A percentile compares a stretch with the other conserved stretches of the same genome.
phyloP scores from a whole-genome alignment of 306 rosid species.

The Notholithocarpus densiflorus region DNA sequence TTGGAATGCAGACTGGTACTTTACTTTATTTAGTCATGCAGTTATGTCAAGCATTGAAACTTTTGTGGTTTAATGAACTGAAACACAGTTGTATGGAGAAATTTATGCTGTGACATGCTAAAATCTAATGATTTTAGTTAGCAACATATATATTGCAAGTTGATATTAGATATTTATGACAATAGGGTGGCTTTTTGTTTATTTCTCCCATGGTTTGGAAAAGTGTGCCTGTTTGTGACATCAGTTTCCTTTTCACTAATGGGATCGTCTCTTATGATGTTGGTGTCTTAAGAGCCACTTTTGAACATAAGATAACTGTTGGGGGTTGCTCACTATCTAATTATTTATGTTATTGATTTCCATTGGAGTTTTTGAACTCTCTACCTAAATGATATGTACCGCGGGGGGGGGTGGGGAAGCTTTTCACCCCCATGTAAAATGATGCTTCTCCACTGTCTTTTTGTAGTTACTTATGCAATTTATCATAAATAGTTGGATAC shows the following conservation, averaged over 20 bases:
- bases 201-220: neutral
- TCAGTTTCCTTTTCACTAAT: neutral
- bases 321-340: neutral
- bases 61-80: neutral
- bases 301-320: neutral
- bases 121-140: constrained; percentile 1
- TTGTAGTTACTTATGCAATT: neutral
- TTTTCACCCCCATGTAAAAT: neutral
- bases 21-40: too few species aligned
- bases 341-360: neutral
- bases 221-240: neutral
- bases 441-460: neutral
- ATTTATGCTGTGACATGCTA: neutral
- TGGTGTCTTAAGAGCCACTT: neutral
- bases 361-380: neutral
- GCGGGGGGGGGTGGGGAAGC: neutral
- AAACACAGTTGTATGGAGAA: neutral
- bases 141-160: neutral
- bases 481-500: too few species aligned
- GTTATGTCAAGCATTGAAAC: neutral
- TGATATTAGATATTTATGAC: neutral
- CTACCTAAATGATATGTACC: neutral
- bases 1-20: neutral
- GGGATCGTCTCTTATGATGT: neutral
- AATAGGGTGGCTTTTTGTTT: neutral